phyloP scores from a whole-genome alignment of 2,329 filamentous ascomycete genomes.

The Pseudofabraea citricarpa region DNA sequence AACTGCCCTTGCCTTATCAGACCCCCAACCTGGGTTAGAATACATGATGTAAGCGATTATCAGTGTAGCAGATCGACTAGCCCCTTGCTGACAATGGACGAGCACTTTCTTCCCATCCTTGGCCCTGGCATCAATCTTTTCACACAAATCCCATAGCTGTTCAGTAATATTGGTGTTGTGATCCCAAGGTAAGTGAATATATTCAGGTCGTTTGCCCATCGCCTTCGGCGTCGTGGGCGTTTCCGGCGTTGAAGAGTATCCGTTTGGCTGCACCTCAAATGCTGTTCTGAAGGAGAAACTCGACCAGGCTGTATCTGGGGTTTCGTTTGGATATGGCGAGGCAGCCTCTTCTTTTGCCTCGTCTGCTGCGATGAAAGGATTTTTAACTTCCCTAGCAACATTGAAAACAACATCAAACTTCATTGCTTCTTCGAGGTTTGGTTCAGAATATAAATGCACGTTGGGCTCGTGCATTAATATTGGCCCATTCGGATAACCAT shows the following conservation, averaged over 20 bases:
- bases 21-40: slow-evolving; percentile 68
- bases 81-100: slow-evolving; percentile 81
- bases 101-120: slow-evolving; percentile 73
- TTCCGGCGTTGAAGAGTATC: slow-evolving; percentile 20
- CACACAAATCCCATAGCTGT: slow-evolving; percentile 70
- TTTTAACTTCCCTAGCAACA: slow-evolving; percentile 75
- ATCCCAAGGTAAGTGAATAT: slow-evolving; percentile 84
- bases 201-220: slow-evolving; percentile 58
- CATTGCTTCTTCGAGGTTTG: slow-evolving; percentile 70
- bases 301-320: slow-evolving; percentile 50
- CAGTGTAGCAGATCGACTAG: slow-evolving; percentile 77
- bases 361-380: slow-evolving; percentile 56
- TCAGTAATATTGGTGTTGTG: slow-evolving; percentile 82
- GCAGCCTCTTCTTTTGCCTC: slow-evolving; percentile 23
- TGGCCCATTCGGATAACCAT: slow-evolving; percentile 76
- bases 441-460: slow-evolving; percentile 76
- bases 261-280: slow-evolving; percentile 47
- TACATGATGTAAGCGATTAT: slow-evolving; percentile 85
- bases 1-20: slow-evolving; percentile 78
- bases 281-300: slow-evolving; percentile 55
- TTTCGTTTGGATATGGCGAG: slow-evolving; percentile 17
- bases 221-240: slow-evolving; percentile 55
- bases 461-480: slow-evolving; percentile 76
- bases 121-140: slow-evolving; percentile 68
- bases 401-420: slow-evolving; percentile 82